A percentile compares a stretch with the other conserved stretches of the same genome.
Conservation (phyloP, 2,329 filamentous ascomycete species). For the Podosphaera fusca region DNA sequence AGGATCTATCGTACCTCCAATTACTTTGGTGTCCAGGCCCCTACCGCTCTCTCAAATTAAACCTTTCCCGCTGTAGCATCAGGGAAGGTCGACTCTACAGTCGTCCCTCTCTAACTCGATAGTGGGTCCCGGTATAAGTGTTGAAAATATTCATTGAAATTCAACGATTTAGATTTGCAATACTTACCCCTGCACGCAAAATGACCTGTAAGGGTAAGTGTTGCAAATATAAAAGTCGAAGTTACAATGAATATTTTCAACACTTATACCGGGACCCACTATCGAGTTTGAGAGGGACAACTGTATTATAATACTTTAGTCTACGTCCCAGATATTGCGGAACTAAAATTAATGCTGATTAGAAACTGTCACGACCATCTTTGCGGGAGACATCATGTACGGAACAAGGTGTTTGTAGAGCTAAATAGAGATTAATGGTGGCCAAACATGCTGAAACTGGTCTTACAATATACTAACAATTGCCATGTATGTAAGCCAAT, state of each 20-base stretch:
- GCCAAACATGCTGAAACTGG: not conserved
- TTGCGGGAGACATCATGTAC: not conserved
- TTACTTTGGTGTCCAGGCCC: not conserved
- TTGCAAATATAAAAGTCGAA: no score
- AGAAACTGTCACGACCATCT: not conserved
- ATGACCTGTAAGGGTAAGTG: no score
- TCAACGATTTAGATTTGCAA: no score
- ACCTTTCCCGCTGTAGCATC: not conserved
- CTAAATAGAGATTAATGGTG: not conserved
- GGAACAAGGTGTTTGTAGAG: not conserved
- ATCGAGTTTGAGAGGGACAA: no score
- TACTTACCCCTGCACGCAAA: no score
- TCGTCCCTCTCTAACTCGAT: no score
- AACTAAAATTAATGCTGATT: not conserved
- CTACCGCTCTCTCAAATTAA: no score
- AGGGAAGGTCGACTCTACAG: not conserved
- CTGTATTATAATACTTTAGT: not conserved
- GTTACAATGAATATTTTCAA: no score
- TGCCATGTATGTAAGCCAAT: not conserved
- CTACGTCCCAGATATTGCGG: not conserved
- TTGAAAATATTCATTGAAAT: no score
- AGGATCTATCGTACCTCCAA: not conserved
- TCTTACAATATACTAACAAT: not conserved
- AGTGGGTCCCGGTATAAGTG: no score
- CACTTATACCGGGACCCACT: no score